Evolutionary conservation across 345 rosid genomes (phyloP).

Genomic region (Fremontodendron californicum): DNA sequence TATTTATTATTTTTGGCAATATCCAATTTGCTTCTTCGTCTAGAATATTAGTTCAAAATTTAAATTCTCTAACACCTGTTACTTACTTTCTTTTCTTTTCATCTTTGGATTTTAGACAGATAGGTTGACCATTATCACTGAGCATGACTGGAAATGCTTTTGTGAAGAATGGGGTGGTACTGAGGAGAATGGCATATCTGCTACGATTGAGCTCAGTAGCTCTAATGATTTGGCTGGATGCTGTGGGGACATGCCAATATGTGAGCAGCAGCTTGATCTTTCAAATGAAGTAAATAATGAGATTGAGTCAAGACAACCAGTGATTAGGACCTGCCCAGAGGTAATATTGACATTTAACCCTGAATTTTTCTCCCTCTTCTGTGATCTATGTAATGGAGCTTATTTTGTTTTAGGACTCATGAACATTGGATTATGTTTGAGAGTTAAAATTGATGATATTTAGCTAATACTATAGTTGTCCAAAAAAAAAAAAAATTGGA

Average conservation of each 20-base stretch:
- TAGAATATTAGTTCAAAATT: neutral
- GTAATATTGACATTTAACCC: constrained; percentile 34
- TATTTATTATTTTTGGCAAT: neutral
- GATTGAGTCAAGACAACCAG: constrained; percentile 41
- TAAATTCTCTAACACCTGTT: constrained; percentile 15
- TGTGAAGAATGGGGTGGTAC: constrained; percentile 95
- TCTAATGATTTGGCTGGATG: constrained; percentile 28
- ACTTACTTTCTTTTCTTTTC: constrained; percentile 14
- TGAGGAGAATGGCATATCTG: constrained; percentile 66
- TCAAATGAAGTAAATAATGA: constrained; percentile 55
- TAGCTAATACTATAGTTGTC: neutral
- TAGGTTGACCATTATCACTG: constrained; percentile 72
- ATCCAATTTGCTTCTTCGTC: neutral
- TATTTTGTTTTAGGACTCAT: neutral
- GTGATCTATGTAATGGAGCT: neutral
- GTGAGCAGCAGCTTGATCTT: constrained; percentile 44
- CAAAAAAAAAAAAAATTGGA: neutral
- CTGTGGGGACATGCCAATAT: constrained; percentile 28
- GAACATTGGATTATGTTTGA: neutral
- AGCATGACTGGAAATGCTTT: constrained; percentile 84
- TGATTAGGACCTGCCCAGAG: constrained; percentile 70
- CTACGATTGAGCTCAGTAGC: constrained; percentile 50
- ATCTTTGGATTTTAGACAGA: constrained; percentile 66
- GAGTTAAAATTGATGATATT: neutral
- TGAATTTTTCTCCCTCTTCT: neutral